Evolutionary conservation across 768 basidiomycete genomes (phyloP).

Genomic region (Trametes elegans): DNA sequence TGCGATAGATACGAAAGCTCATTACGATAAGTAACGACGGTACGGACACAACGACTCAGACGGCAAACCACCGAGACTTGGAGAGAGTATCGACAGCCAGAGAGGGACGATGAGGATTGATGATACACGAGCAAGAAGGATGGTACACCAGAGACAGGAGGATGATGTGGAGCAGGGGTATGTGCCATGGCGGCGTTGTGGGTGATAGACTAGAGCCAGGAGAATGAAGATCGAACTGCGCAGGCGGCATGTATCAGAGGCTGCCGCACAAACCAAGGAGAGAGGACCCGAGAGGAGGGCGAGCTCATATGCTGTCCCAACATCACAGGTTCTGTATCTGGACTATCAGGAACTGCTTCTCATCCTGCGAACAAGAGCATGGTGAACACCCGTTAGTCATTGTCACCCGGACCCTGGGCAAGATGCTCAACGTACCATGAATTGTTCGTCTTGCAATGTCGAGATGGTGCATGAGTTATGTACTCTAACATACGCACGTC

Average conservation of each 20-base stretch:
- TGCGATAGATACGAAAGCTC: constrained; percentile 4
- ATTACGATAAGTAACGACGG: constrained; percentile 1
- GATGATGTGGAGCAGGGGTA: constrained; percentile 6
- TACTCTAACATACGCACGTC: background rate
- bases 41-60: constrained; percentile 7
- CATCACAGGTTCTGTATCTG: constrained; percentile 77
- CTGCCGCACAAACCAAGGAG: constrained; percentile 6
- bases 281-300: background rate
- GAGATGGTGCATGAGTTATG: background rate
- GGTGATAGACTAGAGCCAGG: background rate
- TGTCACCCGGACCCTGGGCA: background rate
- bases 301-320: background rate
- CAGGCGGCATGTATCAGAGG: background rate
- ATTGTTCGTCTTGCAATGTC: constrained; percentile 77
- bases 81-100: background rate
- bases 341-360: constrained; percentile 93
- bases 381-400: background rate
- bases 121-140: constrained; percentile 13
- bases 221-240: background rate
- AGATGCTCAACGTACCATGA: constrained; percentile 54
- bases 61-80: background rate
- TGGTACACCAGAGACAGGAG: constrained; percentile 14
- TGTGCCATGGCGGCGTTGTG: background rate
- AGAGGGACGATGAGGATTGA: constrained; percentile 13
- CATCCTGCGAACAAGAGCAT: constrained; percentile 49